Evolutionary conservation across 2,329 filamentous ascomycete species (phyloP).

Genomic region (Phaeosphaeria sp.): DNA sequence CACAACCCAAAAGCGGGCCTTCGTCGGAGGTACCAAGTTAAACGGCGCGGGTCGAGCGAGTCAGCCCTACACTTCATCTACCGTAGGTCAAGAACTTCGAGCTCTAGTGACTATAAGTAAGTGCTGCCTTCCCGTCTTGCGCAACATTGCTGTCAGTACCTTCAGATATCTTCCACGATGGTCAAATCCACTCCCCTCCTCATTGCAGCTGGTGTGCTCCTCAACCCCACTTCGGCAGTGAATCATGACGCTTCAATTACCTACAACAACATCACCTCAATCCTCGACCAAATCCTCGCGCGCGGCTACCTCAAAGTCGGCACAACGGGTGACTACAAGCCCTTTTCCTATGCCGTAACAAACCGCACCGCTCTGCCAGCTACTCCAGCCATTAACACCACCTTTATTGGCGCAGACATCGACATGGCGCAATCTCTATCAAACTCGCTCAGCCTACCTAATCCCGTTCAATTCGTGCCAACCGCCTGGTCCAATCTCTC

Average conservation of each 20-base stretch:
- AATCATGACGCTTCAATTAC: neutral
- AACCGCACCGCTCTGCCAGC: slow-evolving; percentile 15
- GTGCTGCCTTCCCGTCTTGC: neutral
- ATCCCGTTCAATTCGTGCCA: slow-evolving; percentile 15
- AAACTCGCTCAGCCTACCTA: slow-evolving; percentile 12
- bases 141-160: neutral
- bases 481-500: slow-evolving; percentile 17
- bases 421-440: slow-evolving; percentile 14
- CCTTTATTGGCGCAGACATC: slow-evolving; percentile 20
- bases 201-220: neutral
- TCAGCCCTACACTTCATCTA: no score
- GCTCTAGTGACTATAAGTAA: neutral
- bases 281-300: slow-evolving; percentile 13
- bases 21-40: no score
- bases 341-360: slow-evolving; percentile 19
- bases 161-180: neutral
- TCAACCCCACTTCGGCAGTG: neutral
- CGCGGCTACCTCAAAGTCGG: slow-evolving; percentile 22
- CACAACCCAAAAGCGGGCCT: no score
- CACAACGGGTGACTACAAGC: slow-evolving; percentile 23
- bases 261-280: slow-evolving; percentile 8
- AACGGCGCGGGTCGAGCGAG: no score
- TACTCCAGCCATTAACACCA: slow-evolving; percentile 13
- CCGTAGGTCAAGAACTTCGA: no score
- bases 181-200: neutral